phyloP scores from a whole-genome alignment of 208 protist species.

The Trypanosoma boissoni region DNA sequence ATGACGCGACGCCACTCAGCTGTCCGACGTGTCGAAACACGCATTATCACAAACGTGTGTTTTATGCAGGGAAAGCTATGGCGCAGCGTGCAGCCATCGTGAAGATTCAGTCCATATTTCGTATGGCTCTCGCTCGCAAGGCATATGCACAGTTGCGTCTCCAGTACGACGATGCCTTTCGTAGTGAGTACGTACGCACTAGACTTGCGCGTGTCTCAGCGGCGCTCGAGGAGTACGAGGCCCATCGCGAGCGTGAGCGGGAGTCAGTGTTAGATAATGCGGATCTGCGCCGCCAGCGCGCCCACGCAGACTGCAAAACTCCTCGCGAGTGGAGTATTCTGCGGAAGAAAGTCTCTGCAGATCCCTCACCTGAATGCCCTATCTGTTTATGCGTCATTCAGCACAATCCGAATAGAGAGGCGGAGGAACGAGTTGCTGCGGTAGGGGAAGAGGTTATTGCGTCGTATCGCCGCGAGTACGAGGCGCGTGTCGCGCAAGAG shows the following conservation, averaged over 20 bases:
- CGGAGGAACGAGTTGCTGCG: neutral
- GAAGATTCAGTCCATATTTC: constrained; percentile 63
- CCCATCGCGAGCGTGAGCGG: constrained; percentile 32
- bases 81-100: constrained; percentile 77
- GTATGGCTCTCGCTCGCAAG: constrained; percentile 58
- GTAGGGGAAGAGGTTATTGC: constrained; percentile 31
- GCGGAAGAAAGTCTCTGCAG: constrained; percentile 6
- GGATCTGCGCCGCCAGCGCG: constrained; percentile 46
- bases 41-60: constrained; percentile 82
- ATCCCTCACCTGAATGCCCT: constrained; percentile 19
- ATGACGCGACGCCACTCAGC: constrained; percentile 33
- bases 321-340: constrained; percentile 45
- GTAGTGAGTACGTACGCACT: constrained; percentile 51
- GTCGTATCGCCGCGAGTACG: constrained; percentile 40
- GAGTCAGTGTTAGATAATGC: constrained; percentile 35
- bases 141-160: constrained; percentile 54
- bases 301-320: constrained; percentile 44
- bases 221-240: constrained; percentile 51
- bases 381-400: constrained; percentile 21
- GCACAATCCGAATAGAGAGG: constrained; percentile 16
- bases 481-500: constrained; percentile 20
- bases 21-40: constrained; percentile 80
- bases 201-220: constrained; percentile 58
- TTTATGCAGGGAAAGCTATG: constrained; percentile 75
- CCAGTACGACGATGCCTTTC: constrained; percentile 45